Conservation (phyloP, 768 basidiomycete species). For the Phanerodontia chrysosporium region DNA sequence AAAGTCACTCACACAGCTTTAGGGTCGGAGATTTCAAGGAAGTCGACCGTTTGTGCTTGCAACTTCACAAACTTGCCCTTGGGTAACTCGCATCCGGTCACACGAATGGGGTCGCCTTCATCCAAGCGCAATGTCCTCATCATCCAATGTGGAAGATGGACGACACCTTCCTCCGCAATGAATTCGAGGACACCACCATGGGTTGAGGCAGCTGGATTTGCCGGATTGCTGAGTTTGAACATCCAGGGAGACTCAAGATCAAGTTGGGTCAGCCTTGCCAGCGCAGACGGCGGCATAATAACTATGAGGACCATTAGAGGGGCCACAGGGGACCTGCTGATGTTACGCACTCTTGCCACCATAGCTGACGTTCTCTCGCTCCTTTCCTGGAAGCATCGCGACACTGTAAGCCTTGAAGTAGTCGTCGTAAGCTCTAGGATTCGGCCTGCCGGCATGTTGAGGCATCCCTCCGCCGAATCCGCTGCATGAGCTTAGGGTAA, state of each 20-base stretch:
- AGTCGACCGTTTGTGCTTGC: slow-evolving; percentile 92
- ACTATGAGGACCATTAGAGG: slow-evolving; percentile 42
- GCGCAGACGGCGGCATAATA: slow-evolving; percentile 94
- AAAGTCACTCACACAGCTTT: slow-evolving; percentile 82
- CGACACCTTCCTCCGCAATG: slow-evolving; percentile 93
- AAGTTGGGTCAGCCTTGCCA: slow-evolving; percentile 81
- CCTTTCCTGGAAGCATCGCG: slow-evolving; percentile 84
- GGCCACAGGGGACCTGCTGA: neutral
- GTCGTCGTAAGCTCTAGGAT: slow-evolving; percentile 80
- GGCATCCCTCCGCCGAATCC: slow-evolving; percentile 55
- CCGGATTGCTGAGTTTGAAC: slow-evolving; percentile 92
- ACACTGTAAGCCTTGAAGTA: slow-evolving; percentile 94
- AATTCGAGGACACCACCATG: slow-evolving; percentile 99
- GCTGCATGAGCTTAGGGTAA: neutral
- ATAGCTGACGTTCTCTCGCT: slow-evolving; percentile 89
- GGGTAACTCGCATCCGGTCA: slow-evolving; percentile 80
- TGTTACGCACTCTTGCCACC: slow-evolving; percentile 89
- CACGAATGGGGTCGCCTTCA: slow-evolving; percentile 93
- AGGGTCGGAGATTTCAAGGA: slow-evolving; percentile 94
- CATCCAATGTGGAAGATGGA: slow-evolving; percentile 98
- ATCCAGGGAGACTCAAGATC: slow-evolving; percentile 94
- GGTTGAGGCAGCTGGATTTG: slow-evolving; percentile 78
- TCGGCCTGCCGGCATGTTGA: slow-evolving; percentile 42
- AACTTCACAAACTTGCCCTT: slow-evolving; percentile 97
- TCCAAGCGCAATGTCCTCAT: slow-evolving; percentile 93